Conservation (phyloP, 169 alveolate species). For the Toxoplasma gondii region DNA sequence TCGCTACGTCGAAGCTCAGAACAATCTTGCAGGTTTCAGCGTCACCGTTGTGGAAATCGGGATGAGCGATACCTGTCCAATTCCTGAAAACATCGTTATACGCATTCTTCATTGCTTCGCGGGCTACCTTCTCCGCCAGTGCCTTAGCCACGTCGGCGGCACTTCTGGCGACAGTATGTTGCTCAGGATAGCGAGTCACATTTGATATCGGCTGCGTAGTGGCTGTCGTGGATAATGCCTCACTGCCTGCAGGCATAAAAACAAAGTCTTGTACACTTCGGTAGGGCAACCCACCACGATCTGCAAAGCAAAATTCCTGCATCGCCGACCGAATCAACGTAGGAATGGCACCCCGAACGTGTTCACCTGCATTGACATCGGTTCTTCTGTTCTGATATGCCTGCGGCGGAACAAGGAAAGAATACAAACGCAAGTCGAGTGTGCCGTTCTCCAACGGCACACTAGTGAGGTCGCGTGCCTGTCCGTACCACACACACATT, state of each 20-base stretch:
- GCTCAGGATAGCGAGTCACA: background rate
- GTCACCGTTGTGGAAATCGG: constrained; percentile 5
- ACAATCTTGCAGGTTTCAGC: constrained; percentile 9
- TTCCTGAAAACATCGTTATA: background rate
- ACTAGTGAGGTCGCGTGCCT: too few relatives aligned
- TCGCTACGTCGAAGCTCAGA: constrained; percentile 7
- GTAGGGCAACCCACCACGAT: too few relatives aligned
- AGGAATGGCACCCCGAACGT: too few relatives aligned
- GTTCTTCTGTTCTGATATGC: too few relatives aligned
- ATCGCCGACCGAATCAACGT: too few relatives aligned
- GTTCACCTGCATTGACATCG: too few relatives aligned
- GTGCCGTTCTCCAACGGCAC: too few relatives aligned
- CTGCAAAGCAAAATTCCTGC: too few relatives aligned
- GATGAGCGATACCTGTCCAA: constrained; percentile 21
- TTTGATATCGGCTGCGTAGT: background rate
- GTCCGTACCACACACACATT: too few relatives aligned
- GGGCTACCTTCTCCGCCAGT: background rate
- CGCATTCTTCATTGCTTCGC: background rate
- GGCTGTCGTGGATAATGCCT: background rate
- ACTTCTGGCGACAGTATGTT: background rate
- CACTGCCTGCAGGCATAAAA: background rate
- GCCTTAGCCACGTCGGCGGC: background rate
- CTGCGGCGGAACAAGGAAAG: too few relatives aligned
- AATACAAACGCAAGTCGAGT: too few relatives aligned
- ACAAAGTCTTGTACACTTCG: too few relatives aligned